Evolutionary conservation across 2,329 filamentous ascomycete species (phyloP).

Genomic region (Myotisia sp.): DNA sequence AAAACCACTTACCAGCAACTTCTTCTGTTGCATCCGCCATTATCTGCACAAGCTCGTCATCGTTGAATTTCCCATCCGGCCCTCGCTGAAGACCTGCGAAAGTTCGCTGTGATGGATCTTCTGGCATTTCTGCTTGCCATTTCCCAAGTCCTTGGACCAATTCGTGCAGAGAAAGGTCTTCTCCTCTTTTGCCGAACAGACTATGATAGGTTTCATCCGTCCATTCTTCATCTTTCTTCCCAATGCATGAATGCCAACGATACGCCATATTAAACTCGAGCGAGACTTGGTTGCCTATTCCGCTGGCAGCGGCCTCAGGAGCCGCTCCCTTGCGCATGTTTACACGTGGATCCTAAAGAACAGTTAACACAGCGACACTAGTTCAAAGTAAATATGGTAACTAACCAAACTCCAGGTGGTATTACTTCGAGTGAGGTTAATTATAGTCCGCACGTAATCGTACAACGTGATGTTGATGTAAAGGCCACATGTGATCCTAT

Average conservation of each 20-base stretch:
- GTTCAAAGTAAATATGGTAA: neutral
- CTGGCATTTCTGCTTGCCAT: conserved; percentile 42
- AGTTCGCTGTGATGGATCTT: conserved; percentile 47
- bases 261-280: conserved; percentile 43
- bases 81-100: conserved; percentile 50
- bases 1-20: conserved; percentile 53
- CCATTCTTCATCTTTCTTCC: conserved; percentile 56
- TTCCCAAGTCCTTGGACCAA: conserved; percentile 39
- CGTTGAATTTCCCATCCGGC: conserved; percentile 47
- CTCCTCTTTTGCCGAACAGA: conserved; percentile 12
- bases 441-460: conserved; percentile 21
- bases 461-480: conserved; percentile 25
- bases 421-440: conserved; percentile 27
- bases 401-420: conserved; percentile 28
- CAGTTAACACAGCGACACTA: neutral
- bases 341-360: conserved; percentile 25
- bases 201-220: conserved; percentile 47
- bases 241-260: conserved; percentile 50
- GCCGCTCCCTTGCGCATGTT: conserved; percentile 16
- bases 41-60: conserved; percentile 55
- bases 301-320: conserved; percentile 23
- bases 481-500: conserved; percentile 18
- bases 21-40: conserved; percentile 53
- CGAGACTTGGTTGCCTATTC: conserved; percentile 38
- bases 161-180: conserved; percentile 13